Evolutionary conservation across 2,329 filamentous ascomycete genomes (phyloP), one percentile per base, ranked within the genome.

Genomic region (Trichoderma arundinaceum): DNA sequence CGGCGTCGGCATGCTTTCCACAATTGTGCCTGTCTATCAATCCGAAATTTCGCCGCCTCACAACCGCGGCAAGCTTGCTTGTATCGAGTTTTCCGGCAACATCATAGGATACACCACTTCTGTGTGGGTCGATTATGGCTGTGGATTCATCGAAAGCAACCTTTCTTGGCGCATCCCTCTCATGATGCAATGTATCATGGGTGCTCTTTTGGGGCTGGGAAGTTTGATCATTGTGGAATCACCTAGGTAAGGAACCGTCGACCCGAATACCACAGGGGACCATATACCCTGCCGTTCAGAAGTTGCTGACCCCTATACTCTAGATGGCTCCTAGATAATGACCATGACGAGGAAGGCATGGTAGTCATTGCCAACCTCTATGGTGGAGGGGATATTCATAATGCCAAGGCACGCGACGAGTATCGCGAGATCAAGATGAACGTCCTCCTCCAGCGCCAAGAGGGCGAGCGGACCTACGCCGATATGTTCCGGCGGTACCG

Each of bases 391-490:
- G 95, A 99, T 76, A 94, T 98, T 68, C 94, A 97, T 79, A 92
- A 97, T 76, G 81, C 90, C 66, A 95, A 96, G 78, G 95, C 95
- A 1, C 88, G 94, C 66, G 94, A 97, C 64, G 95, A 99, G 78
- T 99, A 96, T 79, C 92, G 94, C 72, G 95, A 98, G 74, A 99
- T 99, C 82, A 99, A 99, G 83, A 97, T 97, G 92, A 90, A 94
- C 73, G 95, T 99, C 35, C 86, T 99, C 39, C 83, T 98, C 28
- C 90, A 94, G 77, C 91, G 95, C 59, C 93, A 97, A 79, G 95
- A 99, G 80, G 95, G 95, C 72, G 95, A 98, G 80, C 87, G 95
- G 71, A 88, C 91, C 0, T 99, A 98, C 77, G 72, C 78, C 44
- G 95, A 98, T 68, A 99, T 99, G 95, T 99, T 98, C 83, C 90